These are phyloP conservation scores for Oryza meridionalis DNA, from an alignment of 176 grass and related monocot genomes.

Conservation along the genomic window DNA sequence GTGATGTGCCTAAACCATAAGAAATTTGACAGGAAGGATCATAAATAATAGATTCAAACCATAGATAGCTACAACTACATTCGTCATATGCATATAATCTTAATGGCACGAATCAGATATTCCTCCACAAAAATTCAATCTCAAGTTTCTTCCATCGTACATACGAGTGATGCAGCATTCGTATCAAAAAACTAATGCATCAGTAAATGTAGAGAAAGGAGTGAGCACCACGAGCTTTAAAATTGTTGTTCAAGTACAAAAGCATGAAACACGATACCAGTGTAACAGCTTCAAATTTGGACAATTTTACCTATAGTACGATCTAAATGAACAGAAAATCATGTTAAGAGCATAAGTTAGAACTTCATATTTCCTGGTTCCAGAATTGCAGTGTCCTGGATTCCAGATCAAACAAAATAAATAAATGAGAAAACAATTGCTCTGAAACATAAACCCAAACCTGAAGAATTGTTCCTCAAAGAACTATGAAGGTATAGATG, in stretches of 20 bases:
- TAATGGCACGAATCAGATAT: not conserved
- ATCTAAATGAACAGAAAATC: constrained; percentile 31
- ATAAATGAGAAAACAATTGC: constrained; percentile 1
- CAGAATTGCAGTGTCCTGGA: not conserved
- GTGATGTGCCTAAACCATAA: constrained; percentile 65
- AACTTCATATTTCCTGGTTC: constrained; percentile 13
- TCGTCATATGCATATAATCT: not conserved
- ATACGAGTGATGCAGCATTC: not conserved
- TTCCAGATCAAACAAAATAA: constrained; percentile 27
- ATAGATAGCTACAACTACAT: constrained; percentile 15
- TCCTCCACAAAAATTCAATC: constrained; percentile 1
- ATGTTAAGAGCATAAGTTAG: constrained; percentile 26
- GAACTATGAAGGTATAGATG: constrained; percentile 89
- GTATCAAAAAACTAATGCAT: constrained; percentile 25
- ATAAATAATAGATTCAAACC: constrained; percentile 25
- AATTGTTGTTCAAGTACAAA: constrained; percentile 16
- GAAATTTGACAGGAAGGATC: constrained; percentile 40
- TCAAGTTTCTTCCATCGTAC: constrained; percentile 27
- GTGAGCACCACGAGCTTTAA: not conserved
- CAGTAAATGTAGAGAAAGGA: not conserved
- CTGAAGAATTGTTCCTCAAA: constrained; percentile 92
- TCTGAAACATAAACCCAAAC: constrained; percentile 50
- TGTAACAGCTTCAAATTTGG: not conserved
- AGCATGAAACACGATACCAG: not conserved
- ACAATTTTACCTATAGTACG: constrained; percentile 1